Base-by-base conservation (phyloP, 2,329 filamentous ascomycete genomes). In the Colletotrichum scovillei region DNA sequence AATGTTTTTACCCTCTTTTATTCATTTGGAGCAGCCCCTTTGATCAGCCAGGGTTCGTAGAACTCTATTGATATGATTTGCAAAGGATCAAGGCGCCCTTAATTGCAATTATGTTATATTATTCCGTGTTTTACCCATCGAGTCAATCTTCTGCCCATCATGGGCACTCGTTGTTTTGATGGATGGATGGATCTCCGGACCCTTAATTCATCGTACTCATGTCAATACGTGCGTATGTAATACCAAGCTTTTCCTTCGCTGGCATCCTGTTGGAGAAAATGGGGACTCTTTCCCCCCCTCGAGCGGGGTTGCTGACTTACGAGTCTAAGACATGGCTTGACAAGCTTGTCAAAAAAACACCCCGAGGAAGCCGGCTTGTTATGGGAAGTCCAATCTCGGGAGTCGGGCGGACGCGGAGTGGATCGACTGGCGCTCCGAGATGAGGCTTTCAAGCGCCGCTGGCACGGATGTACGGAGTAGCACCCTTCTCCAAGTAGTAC, bases 61-160 rank as follows among this genome's bases (percentile, higher is more conserved):
- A 72, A 68, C 64, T 42, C 35, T 63, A 63, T 68, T 63, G 46
- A 63, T 32, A 24, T 63, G 64, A 68, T 68, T 63, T 46, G 69
- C 57, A 52, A 63, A 26, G 42, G 24, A 49, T 28, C 63, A 30
- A 26, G 30, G 56, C 28, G 57, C 22, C 26, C 19, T 49, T 22
- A 12, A 22, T 30, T 28, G 67, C 24, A 32, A 28, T 42, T 30
- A 63, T 32, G 28, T 42, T 35, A 52, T 60, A 32, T 52, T 26
- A 24, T 46, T 30, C 26, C 16, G 11, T 32, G 6, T 46, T 16
- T 38, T 49, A 22, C 46, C 53, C 53, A 3, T 16, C 52, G 26
- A 16, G 11, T 19, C 52, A 26, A 16, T 6, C 26, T 26, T 49
- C 32, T 32, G 67, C 60, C 42, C 52, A 22, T 69, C 35, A 65